A percentile compares a stretch with the other conserved stretches of the same genome.
Conservation (phyloP, 2,329 filamentous ascomycete genomes). For the Truncatella angustata region DNA sequence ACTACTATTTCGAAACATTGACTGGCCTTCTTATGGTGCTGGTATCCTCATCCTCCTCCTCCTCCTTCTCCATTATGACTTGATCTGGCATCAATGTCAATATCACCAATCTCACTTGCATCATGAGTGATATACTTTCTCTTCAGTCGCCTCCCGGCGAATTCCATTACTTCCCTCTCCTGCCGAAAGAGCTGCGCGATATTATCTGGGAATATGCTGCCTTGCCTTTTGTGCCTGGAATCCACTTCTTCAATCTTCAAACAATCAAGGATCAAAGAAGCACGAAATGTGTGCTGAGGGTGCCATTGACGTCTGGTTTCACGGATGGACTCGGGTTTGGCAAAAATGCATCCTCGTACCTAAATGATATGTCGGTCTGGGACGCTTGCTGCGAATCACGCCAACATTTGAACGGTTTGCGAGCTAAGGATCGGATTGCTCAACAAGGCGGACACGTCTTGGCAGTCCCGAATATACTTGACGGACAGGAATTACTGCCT, state of each 20-base stretch:
- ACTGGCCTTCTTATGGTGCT: too few relatives aligned
- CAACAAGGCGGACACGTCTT: background rate
- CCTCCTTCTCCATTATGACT: background rate
- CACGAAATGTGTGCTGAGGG: background rate
- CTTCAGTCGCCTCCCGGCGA: background rate
- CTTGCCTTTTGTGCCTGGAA: background rate
- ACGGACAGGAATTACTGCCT: background rate
- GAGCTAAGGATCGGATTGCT: background rate
- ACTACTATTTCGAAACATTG: too few relatives aligned
- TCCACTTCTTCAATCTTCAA: slow-evolving; percentile 9
- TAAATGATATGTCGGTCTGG: slow-evolving; percentile 2
- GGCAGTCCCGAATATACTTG: background rate
- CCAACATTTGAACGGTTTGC: background rate
- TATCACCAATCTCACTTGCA: background rate
- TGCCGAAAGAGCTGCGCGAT: slow-evolving; percentile 7
- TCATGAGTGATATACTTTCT: background rate
- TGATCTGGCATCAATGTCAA: background rate
- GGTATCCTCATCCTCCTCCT: background rate
- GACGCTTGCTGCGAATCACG: slow-evolving; percentile 9
- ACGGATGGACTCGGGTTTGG: background rate
- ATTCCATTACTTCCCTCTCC: slow-evolving; percentile 8
- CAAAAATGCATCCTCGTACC: slow-evolving; percentile 2
- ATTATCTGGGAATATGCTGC: slow-evolving; percentile 6
- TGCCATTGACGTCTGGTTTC: background rate
- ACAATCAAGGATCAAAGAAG: background rate